Evolutionary conservation across 2,329 filamentous ascomycete genomes (phyloP), one percentile per base, ranked within the genome.

Genomic region (Zasmidium citrigriseum): DNA sequence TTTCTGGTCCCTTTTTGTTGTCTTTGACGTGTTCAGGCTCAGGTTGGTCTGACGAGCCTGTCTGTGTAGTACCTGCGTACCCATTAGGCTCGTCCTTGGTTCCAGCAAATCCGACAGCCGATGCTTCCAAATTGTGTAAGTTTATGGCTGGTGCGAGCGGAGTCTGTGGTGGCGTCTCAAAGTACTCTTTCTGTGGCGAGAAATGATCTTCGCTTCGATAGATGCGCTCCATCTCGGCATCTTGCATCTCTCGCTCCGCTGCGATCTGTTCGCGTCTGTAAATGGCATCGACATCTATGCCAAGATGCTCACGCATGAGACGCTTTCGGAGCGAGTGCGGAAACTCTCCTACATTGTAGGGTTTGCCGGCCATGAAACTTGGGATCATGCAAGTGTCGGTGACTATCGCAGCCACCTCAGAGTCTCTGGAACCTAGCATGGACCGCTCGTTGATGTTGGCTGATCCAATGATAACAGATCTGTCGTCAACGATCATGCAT

Each of bases 391-490:
- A 91, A 1, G 90, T 93, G 72, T 99, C 95, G 54, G 93, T 86
- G 45, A 99, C 90, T 46, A 98, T 84, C 5, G 93, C 89, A 4
- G 93, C 95, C 62, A 90, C 87, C 75, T 99, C 95, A 0, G 93
- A 97, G 74, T 99, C 95, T 68, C 95, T 86, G 50, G 86, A 89
- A 9, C 95, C 95, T 61, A 97, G 76, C 91, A 98, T 92, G 5
- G 93, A 98, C 47, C 95, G 87, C 75, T 99, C 95, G 69, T 99
- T 99, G 80, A 99, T 98, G 72, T 99, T 99, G 54, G 95, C 95
- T 47, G 93, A 98, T 18, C 95, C 95, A 67, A 99, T 99, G 61
- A 99, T 87, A 20, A 89, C 93, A 58, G 95, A 86, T 29, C 93
- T 86, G 70, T 99, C 95, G 73, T 99, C 95, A 3, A 96, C 93